Base-by-base conservation (phyloP, 2,329 filamentous ascomycete species). In the Chaetomium sp. region DNA sequence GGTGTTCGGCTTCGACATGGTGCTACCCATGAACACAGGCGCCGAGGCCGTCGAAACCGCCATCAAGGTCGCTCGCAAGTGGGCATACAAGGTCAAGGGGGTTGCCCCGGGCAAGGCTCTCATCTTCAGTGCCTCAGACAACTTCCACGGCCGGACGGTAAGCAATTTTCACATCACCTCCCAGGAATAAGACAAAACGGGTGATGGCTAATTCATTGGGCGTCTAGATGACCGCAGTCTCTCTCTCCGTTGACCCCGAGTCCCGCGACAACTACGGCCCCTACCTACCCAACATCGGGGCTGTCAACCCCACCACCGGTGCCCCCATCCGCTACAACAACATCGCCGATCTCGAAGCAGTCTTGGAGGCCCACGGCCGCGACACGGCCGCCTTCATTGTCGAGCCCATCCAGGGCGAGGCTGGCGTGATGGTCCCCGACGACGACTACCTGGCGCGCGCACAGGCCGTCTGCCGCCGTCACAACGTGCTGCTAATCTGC, bases 181-280 rank as follows among this genome's bases (percentile, higher is more conserved):
- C 40, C 36, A 43, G n/a, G 12, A 11, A 3, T 5, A 14, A 47
- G 46, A 47, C 14, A 41, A 41, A n/a, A 42, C 40, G 14, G 40
- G 12, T 32, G 33, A 33, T 33, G 36, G 14, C 51, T 42, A 34
- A 38, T 53, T 45, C 19, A 19, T 34, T 9, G 12, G n/a, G 10
- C 6, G 6, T 14, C 1, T 52, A 91, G 85, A 96, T 99, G 78
- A 89, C 89, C 14, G 94, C 94, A 49, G 91, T 99, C 64, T 95
- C 92, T 52, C 85, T 99, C 74, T 97, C 92, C 14, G 91, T 89
- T 34, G 94, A 99, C 70, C 89, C 91, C 36, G 94, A 99, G 73
- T 96, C 91, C 49, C 87, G 90, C 67, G 90, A 94, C 64, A 95
- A 97, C 79, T 99, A 99, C 71, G 94, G 94, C 8, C 94, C 94